Base-by-base conservation (phyloP, 192 early-diverging fungal species). In the Coemansia sp. region DNA sequence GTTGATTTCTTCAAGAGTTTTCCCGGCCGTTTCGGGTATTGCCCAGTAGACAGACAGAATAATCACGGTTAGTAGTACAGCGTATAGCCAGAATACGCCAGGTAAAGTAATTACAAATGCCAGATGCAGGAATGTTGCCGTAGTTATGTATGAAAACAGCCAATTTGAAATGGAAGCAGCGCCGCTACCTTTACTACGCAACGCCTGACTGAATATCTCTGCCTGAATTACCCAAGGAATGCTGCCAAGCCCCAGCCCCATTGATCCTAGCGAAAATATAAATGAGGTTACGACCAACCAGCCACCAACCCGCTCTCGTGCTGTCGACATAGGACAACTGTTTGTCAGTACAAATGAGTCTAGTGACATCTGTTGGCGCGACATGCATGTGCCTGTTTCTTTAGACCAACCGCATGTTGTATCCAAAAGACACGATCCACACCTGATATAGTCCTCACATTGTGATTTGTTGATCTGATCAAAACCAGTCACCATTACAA, bases 201-300 rank as follows among this genome's bases (percentile, higher is more conserved):
- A 23, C 6, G 67, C 58, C 19, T 69, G 67, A 56, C 60, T 54
- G 34, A 69, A 69, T 44, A 69, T 47, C 44, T 69, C 67, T 8
- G 67, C 23, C 56, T 69, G 67, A 19, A 69, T 69, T 3, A 69
- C 51, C 67, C 67, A 69, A 5, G 67, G 67, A 22, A 69, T 62
- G 43, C 51, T 69, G 15, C 60, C 67, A 3, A 69, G 60, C 21
- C 67, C 67, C 9, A 69, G 44, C n/a, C 55, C 19, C 42, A 69
- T 62, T 34, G 60, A 25, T 2, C 67, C 67, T 15, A 62, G 46
- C 1, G 60, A 62, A 23, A 69, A 42, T 37, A 69, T 62, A 23
- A 69, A 40, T 25, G 67, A 62, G 8, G 39, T 27, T 48, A 62
- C 60, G 0, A 60, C 66, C n/a, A 69, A n/a, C 66, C 66, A 69